Percentiles rank a stretch among this genome's conserved stretches.
Conservation (phyloP, 2,329 filamentous ascomycete species). For the Aureobasidium sp. region DNA sequence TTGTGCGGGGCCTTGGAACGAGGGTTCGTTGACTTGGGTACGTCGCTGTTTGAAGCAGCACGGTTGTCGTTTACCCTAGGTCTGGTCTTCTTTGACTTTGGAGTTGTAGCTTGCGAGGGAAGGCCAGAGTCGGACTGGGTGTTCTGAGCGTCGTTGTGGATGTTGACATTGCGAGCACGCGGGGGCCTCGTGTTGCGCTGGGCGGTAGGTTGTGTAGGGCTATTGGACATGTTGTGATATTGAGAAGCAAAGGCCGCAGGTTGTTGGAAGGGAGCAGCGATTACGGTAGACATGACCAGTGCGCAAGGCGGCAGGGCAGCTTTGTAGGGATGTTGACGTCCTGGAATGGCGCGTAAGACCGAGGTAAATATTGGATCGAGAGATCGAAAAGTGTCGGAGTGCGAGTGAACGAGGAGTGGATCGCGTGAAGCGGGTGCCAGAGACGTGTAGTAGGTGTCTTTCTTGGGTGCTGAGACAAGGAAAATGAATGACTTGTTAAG, state of each 20-base stretch:
- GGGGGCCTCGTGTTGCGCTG: constrained; percentile 9
- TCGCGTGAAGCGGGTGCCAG: neutral
- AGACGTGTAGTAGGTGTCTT: neutral
- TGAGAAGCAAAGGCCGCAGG: neutral
- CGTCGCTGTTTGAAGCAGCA: constrained; percentile 11
- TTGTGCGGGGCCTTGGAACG: constrained; percentile 16
- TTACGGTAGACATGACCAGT: constrained; percentile 11
- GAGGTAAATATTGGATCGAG: neutral
- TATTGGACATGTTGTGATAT: constrained; percentile 8
- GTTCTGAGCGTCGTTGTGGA: constrained; percentile 3
- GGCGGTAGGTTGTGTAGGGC: constrained; percentile 8
- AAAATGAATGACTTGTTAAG: neutral
- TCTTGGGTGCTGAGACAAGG: neutral
- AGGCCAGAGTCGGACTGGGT: constrained; percentile 14
- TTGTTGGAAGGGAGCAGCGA: constrained; percentile 10
- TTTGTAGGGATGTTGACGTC: neutral
- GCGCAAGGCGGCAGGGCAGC: neutral
- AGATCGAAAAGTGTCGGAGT: neutral
- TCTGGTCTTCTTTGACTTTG: constrained; percentile 12
- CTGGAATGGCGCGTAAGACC: neutral
- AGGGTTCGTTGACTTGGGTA: neutral
- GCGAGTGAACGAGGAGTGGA: neutral
- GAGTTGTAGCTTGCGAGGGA: constrained; percentile 10
- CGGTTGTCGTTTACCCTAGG: constrained; percentile 10
- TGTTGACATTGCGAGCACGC: constrained; percentile 1